These are phyloP conservation scores for Diplodia mutila DNA, from an alignment of 2,329 filamentous ascomycete genomes.

Conservation along the genomic window DNA sequence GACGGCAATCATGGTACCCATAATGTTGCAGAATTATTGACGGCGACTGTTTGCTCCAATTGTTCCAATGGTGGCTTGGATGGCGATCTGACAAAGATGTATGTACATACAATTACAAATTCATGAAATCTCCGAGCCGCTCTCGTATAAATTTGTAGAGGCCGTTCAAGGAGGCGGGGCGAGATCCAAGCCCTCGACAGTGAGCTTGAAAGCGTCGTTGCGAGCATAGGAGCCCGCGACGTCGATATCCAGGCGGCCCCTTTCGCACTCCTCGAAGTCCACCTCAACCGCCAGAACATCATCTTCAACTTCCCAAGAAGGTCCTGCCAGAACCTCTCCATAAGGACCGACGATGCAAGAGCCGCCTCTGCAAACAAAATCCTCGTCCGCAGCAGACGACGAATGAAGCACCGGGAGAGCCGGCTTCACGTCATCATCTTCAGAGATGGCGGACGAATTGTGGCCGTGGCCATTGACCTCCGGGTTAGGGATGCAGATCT, in stretches of 20 bases:
- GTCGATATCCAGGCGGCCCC: slow-evolving; percentile 81
- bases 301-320: slow-evolving; percentile 77
- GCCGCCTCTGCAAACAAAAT: slow-evolving; percentile 73
- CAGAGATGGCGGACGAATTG: slow-evolving; percentile 3
- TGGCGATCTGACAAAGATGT: background rate
- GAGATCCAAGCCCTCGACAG: slow-evolving; percentile 63
- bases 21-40: background rate
- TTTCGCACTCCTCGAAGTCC: slow-evolving; percentile 85
- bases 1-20: background rate
- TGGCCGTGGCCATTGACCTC: slow-evolving; percentile 25
- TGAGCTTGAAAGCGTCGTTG: slow-evolving; percentile 65
- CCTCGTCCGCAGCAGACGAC: slow-evolving; percentile 34
- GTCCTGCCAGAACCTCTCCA: slow-evolving; percentile 78
- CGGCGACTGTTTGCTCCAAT: too few relatives aligned
- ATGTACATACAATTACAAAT: background rate
- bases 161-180: slow-evolving; percentile 55
- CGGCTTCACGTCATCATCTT: slow-evolving; percentile 4
- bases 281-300: slow-evolving; percentile 72
- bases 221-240: slow-evolving; percentile 84
- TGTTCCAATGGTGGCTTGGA: background rate
- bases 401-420: background rate
- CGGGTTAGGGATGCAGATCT: slow-evolving; percentile 49
- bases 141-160: background rate
- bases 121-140: background rate
- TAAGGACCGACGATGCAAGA: slow-evolving; percentile 80